Evolutionary conservation across 1,284 basidiomycete genomes (phyloP).

Genomic region (Lentinula novae-zelandiae): DNA sequence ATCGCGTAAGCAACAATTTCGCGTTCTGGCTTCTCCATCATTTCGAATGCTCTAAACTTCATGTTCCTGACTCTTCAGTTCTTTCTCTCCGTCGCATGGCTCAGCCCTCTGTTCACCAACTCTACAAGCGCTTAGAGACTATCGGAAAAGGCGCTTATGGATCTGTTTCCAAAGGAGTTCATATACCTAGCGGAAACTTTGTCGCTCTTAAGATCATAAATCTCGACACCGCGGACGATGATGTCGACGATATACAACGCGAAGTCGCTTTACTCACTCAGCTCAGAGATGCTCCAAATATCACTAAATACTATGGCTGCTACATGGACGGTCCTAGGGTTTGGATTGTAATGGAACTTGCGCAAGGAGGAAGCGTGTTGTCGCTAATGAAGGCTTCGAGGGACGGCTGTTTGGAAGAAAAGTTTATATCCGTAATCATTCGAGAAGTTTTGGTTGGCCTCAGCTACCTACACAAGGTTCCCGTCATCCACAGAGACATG

Average conservation of each 20-base stretch:
- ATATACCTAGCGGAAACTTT: slow-evolving; percentile 79
- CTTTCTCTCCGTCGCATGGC: slow-evolving; percentile 25
- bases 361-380: slow-evolving; percentile 92
- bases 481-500: slow-evolving; percentile 96
- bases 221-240: slow-evolving; percentile 94
- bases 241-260: slow-evolving; percentile 94
- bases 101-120: slow-evolving; percentile 51
- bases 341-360: slow-evolving; percentile 99
- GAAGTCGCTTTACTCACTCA: slow-evolving; percentile 93
- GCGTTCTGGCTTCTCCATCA: not conserved
- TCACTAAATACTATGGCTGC: slow-evolving; percentile 96
- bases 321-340: slow-evolving; percentile 92
- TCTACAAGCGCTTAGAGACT: slow-evolving; percentile 69
- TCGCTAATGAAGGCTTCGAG: slow-evolving; percentile 85
- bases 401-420: slow-evolving; percentile 84
- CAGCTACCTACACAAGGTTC: slow-evolving; percentile 86
- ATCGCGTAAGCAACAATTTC: not conserved
- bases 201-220: slow-evolving; percentile 99
- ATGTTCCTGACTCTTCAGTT: not conserved
- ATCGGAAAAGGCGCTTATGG: slow-evolving; percentile 95
- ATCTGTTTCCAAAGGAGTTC: slow-evolving; percentile 91
- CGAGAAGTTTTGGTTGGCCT: slow-evolving; percentile 88
- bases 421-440: slow-evolving; percentile 84
- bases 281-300: slow-evolving; percentile 84
- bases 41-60: not conserved